Conservation (phyloP, 2,329 filamentous ascomycete genomes). For the Diaporthe capsici region DNA sequence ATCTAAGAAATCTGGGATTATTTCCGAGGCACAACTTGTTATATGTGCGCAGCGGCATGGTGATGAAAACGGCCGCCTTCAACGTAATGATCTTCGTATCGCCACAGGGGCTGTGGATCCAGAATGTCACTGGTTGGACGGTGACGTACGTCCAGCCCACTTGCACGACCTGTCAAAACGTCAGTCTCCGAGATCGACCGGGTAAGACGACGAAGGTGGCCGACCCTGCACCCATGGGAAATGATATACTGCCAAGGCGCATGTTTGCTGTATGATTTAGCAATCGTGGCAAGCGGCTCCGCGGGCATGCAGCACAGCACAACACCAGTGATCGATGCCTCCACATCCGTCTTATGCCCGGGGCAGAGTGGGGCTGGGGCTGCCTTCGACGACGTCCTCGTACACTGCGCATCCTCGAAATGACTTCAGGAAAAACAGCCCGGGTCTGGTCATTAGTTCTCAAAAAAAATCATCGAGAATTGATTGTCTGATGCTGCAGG, state of each 20-base stretch:
- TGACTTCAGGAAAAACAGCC: neutral
- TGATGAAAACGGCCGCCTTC: neutral
- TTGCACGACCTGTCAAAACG: neutral
- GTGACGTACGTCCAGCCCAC: conserved; percentile 30
- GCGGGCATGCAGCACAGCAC: neutral
- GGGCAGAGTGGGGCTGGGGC: neutral
- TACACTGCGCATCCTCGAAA: neutral
- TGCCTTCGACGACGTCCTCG: neutral
- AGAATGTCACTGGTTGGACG: neutral
- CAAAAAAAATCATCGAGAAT: no score
- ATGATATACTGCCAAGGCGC: neutral
- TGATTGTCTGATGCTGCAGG: rapidly evolving
- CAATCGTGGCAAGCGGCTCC: neutral
- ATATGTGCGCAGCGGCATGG: neutral
- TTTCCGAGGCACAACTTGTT: neutral
- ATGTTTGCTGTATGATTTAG: neutral
- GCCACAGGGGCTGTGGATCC: conserved; percentile 23
- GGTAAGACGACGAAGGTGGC: neutral
- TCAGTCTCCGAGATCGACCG: conserved; percentile 1
- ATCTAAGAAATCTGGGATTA: neutral
- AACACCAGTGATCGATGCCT: neutral
- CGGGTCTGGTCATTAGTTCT: neutral
- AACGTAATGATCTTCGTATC: conserved; percentile 31
- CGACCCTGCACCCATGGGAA: neutral
- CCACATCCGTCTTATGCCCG: neutral